These are phyloP conservation scores for Eutrema yunnanense DNA, from an alignment of 345 rosid genomes.

Conservation along the genomic window DNA sequence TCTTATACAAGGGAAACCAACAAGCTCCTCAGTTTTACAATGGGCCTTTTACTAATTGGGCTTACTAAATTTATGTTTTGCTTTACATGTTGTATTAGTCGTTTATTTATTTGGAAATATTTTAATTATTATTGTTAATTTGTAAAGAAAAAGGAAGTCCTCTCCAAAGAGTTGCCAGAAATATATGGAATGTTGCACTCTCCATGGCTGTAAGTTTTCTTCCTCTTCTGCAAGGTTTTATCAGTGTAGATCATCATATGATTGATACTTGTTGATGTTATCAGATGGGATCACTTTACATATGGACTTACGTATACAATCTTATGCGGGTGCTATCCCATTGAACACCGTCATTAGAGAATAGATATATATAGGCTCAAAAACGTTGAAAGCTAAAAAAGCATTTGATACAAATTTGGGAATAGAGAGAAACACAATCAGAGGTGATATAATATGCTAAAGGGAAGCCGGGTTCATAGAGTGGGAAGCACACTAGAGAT, in stretches of 20 bases:
- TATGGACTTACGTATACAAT: conserved; percentile 53
- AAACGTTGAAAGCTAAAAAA: background rate
- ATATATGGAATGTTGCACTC: conserved; percentile 45
- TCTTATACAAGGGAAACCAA: no score
- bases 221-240: background rate
- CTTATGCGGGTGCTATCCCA: conserved; percentile 41
- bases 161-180: conserved; percentile 27
- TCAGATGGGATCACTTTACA: conserved; percentile 55
- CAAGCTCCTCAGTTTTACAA: no score
- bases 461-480: background rate
- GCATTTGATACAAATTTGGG: background rate
- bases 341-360: background rate
- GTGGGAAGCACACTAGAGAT: conserved; percentile 14
- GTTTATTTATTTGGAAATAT: no score
- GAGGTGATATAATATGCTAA: background rate
- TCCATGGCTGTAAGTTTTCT: conserved; percentile 57
- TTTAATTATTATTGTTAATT: no score
- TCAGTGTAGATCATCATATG: background rate
- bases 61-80: no score
- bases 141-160: no score
- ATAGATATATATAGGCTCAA: background rate
- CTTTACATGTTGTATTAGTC: no score
- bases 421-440: conserved; percentile 7
- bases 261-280: background rate
- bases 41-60: no score